Evolutionary conservation across 2,329 filamentous ascomycete genomes (phyloP), one percentile per base, ranked within the genome.

Genomic region (Phaeosphaeriaceae sp.): DNA sequence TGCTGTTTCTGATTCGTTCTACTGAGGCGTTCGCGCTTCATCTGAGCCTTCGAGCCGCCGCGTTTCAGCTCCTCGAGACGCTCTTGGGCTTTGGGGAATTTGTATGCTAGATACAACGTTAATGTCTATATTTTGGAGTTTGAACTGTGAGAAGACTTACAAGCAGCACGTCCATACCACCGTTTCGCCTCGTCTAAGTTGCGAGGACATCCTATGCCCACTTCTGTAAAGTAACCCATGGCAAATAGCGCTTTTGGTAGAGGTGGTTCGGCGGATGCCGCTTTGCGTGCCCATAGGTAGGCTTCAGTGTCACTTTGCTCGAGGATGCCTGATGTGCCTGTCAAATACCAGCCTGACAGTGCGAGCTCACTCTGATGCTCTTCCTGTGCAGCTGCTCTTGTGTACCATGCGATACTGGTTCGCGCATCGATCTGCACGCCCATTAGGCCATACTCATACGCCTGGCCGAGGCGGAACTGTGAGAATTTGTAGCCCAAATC

Each of bases 161-260:
- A 89, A 70, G 94, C 94, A 75, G 94, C 92, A 72, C 93, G 83
- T 83, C 92, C 97, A 76, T 99, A 99, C 94, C 94, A 99, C 63
- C 92, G 85, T 81, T 96, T 97, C 17, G 93, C 94, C 76, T 97
- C 94, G 66, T 99, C 94, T 63, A 97, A 66, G 71, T 93, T 95
- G 7, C 89, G 86, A 13, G 87, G 81, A 57, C 90, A 87, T 23
- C 94, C 94, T 62, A 99, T 97, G 11, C 94, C 94, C 40, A 94
- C 87, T 74, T 99, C 94, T 0, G 90, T 95, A 69, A 96, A 97
- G 75, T 97, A 97, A 0, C 94, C 94, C 89, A 99, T 96, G 0
- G 93, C 94, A 75, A 97, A 97, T 76, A 97, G 90, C 0, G 94
- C 94, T 79, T 97, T 99, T 6, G 91, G 87, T 30, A 97, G 76